A percentile compares a stretch with the other conserved stretches of the same genome.
phyloP scores from a whole-genome alignment of 2,329 filamentous ascomycete genomes.

The Berkeleyomyces rouxiae region DNA sequence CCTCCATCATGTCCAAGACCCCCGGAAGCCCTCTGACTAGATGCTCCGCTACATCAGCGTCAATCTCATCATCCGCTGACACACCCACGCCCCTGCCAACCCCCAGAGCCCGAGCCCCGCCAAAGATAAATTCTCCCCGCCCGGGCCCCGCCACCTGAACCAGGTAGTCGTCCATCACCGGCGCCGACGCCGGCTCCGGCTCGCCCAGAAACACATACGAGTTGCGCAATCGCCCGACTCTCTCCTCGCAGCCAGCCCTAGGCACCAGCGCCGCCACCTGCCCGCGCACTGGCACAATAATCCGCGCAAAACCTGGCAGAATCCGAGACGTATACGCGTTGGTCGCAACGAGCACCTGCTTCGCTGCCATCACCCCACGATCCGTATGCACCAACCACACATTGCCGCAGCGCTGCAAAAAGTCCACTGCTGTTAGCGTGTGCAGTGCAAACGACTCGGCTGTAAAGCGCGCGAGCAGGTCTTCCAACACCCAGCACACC shows the following conservation, averaged over 20 bases:
- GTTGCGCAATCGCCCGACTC: slow-evolving; percentile 28
- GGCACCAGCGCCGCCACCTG: slow-evolving; percentile 53
- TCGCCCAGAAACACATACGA: slow-evolving; percentile 46
- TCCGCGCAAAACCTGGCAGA: slow-evolving; percentile 47
- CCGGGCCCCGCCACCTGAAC: slow-evolving; percentile 44
- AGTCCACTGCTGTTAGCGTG: slow-evolving; percentile 50
- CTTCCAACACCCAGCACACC: slow-evolving; percentile 52
- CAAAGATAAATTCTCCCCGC: slow-evolving; percentile 47
- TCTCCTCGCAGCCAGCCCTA: slow-evolving; percentile 22
- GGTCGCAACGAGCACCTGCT: slow-evolving; percentile 56
- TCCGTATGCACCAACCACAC: slow-evolving; percentile 49
- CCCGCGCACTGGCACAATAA: slow-evolving; percentile 63
- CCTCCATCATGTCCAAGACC: slow-evolving; percentile 21
- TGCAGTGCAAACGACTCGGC: slow-evolving; percentile 47
- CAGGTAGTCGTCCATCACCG: slow-evolving; percentile 51
- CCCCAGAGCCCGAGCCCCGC: slow-evolving; percentile 47
- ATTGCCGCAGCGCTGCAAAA: slow-evolving; percentile 24
- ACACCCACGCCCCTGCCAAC: slow-evolving; percentile 33
- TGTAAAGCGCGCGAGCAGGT: slow-evolving; percentile 27
- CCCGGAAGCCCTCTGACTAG: slow-evolving; percentile 31
- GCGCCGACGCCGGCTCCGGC: slow-evolving; percentile 14
- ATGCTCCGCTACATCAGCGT: slow-evolving; percentile 37
- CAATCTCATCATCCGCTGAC: slow-evolving; percentile 41
- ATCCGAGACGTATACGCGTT: slow-evolving; percentile 73
- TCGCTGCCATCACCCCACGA: slow-evolving; percentile 48